A percentile compares a stretch with the other conserved stretches of the same genome.
These are phyloP conservation scores for Steccherinum ochraceum DNA, from an alignment of 768 basidiomycete genomes.

Conservation along the genomic window DNA sequence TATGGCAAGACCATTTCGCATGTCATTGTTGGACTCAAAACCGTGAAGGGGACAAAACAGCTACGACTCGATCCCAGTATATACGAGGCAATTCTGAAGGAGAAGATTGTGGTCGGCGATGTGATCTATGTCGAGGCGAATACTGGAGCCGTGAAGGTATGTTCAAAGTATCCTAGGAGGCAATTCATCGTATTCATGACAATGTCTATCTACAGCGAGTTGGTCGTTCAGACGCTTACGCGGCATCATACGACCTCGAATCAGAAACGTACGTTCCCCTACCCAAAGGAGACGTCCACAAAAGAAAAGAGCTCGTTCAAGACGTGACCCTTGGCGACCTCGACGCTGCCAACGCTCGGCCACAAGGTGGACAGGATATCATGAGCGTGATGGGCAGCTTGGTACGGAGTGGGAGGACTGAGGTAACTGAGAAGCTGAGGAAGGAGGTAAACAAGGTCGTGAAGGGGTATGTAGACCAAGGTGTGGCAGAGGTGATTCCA, in stretches of 20 bases:
- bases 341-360: slow-evolving; percentile 93
- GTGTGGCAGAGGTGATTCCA: slow-evolving; percentile 95
- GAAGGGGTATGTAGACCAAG: slow-evolving; percentile 95
- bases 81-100: slow-evolving; percentile 96
- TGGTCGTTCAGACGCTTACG: slow-evolving; percentile 95
- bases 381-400: slow-evolving; percentile 95
- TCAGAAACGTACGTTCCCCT: slow-evolving; percentile 98
- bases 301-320: slow-evolving; percentile 92
- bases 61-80: slow-evolving; percentile 90
- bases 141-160: slow-evolving; percentile 90
- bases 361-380: slow-evolving; percentile 95
- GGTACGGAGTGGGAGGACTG: slow-evolving; percentile 89
- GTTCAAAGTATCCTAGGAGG: too few relatives aligned
- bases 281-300: slow-evolving; percentile 95
- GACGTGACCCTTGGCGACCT: slow-evolving; percentile 93
- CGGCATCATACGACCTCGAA: slow-evolving; percentile 95
- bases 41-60: slow-evolving; percentile 82
- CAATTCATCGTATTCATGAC: too few relatives aligned
- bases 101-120: slow-evolving; percentile 94
- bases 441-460: slow-evolving; percentile 97
- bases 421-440: slow-evolving; percentile 94
- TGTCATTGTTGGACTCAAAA: slow-evolving; percentile 93
- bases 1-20: slow-evolving; percentile 99
- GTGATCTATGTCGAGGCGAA: slow-evolving; percentile 94
- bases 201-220: slow-evolving; percentile 56